Conservation (phyloP, 495 filamentous ascomycete species). For the Echria macrotheca region DNA sequence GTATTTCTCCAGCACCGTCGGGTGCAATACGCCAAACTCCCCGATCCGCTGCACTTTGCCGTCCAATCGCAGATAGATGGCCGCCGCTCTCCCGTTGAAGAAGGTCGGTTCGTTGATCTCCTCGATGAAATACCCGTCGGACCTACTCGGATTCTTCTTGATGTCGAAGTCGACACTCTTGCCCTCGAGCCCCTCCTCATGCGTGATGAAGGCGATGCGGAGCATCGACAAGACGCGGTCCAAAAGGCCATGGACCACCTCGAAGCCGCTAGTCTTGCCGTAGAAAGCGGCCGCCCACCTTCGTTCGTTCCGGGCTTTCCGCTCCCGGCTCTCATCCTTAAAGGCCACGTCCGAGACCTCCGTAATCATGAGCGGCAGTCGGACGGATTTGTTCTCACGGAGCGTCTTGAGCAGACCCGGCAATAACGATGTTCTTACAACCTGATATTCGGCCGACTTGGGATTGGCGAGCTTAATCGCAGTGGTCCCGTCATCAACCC, state of each 20-base stretch:
- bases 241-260: conserved; percentile 88
- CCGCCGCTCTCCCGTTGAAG: conserved; percentile 83
- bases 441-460: conserved; percentile 93
- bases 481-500: conserved; percentile 77
- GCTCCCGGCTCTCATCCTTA: conserved; percentile 73
- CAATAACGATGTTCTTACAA: conserved; percentile 84
- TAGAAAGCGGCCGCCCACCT: conserved; percentile 95
- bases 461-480: conserved; percentile 90
- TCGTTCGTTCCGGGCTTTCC: conserved; percentile 83
- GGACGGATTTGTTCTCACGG: conserved; percentile 87
- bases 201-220: conserved; percentile 68
- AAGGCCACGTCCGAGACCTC: conserved; percentile 88
- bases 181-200: conserved; percentile 61
- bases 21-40: conserved; percentile 88
- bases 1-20: conserved; percentile 86
- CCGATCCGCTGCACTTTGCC: conserved; percentile 72
- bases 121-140: conserved; percentile 85
- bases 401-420: conserved; percentile 94
- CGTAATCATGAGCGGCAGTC: conserved; percentile 86
- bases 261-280: conserved; percentile 93
- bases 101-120: conserved; percentile 86
- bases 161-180: conserved; percentile 44
- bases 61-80: conserved; percentile 65
- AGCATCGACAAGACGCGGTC: conserved; percentile 93
- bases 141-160: conserved; percentile 44